These are phyloP conservation scores for Aspergillus vadensis DNA, from an alignment of 2,329 filamentous ascomycete species.

Conservation along the genomic window DNA sequence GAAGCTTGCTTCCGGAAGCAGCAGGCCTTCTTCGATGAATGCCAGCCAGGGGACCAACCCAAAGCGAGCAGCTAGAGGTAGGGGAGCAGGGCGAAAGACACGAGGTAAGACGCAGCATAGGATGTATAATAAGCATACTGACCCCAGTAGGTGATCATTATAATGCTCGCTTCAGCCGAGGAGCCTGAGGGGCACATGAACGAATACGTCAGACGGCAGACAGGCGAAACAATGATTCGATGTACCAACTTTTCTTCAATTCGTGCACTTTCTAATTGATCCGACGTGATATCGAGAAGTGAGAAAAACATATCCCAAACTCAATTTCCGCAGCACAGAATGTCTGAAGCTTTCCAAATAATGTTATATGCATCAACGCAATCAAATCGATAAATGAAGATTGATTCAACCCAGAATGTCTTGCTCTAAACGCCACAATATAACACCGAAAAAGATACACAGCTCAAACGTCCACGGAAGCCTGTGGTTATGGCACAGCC, in stretches of 20 bases:
- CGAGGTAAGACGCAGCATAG: constrained; percentile 27
- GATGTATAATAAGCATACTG: constrained; percentile 9
- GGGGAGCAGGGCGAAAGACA: constrained; percentile 23
- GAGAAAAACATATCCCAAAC: too few relatives aligned
- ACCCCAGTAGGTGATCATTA: constrained; percentile 33
- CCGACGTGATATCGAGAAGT: too few relatives aligned
- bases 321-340: neutral
- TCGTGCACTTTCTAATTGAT: neutral
- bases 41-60: constrained; percentile 11
- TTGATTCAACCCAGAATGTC: constrained; percentile 29
- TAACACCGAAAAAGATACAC: constrained; percentile 25
- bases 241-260: neutral
- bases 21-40: constrained; percentile 21
- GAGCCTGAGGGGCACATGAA: neutral
- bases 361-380: neutral
- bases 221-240: neutral
- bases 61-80: constrained; percentile 13
- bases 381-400: constrained; percentile 18
- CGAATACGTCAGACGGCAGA: neutral
- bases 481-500: neutral
- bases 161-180: constrained; percentile 33
- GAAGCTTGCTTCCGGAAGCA: constrained; percentile 32
- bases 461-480: constrained; percentile 14
- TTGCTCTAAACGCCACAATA: constrained; percentile 30
- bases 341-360: neutral